Conservation (phyloP, 2,329 filamentous ascomycete genomes). For the Microascus cirrosus region DNA sequence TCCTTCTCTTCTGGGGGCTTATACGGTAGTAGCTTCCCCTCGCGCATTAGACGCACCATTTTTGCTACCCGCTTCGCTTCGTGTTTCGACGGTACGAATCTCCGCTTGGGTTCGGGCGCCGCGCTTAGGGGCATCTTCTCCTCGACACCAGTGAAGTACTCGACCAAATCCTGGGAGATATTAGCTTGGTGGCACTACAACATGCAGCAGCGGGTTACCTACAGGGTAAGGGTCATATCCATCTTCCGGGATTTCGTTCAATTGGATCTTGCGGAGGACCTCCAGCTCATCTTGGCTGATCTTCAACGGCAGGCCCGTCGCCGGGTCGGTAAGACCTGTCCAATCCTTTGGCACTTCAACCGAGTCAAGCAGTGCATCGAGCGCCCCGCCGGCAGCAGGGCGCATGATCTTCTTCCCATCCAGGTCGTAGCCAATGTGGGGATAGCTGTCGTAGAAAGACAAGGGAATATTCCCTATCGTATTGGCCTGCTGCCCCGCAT, state of each 20-base stretch:
- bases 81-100: conserved; percentile 93
- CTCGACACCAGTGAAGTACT: conserved; percentile 83
- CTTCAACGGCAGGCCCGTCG: conserved; percentile 85
- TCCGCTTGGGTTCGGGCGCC: conserved; percentile 88
- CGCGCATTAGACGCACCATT: conserved; percentile 87
- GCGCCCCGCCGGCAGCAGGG: conserved; percentile 82
- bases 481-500: conserved; percentile 67
- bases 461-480: conserved; percentile 93
- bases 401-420: conserved; percentile 98
- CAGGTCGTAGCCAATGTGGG: conserved; percentile 97
- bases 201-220: conserved; percentile 14
- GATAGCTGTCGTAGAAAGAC: conserved; percentile 93
- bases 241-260: conserved; percentile 77
- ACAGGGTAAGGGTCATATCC: conserved; percentile 88
- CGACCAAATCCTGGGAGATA: conserved; percentile 59
- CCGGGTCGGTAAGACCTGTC: conserved; percentile 89
- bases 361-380: conserved; percentile 88
- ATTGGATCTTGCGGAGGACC: conserved; percentile 76
- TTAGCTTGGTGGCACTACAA: not conserved
- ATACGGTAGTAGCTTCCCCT: conserved; percentile 88
- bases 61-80: conserved; percentile 96
- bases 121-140: conserved; percentile 93
- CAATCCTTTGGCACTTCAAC: conserved; percentile 96
- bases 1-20: conserved; percentile 58
- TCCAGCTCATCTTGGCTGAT: conserved; percentile 82